Percentiles rank a stretch among this genome's conserved stretches.
phyloP scores from a whole-genome alignment of 805 yeast genomes.

The Teunomyces lycoperdinae region DNA sequence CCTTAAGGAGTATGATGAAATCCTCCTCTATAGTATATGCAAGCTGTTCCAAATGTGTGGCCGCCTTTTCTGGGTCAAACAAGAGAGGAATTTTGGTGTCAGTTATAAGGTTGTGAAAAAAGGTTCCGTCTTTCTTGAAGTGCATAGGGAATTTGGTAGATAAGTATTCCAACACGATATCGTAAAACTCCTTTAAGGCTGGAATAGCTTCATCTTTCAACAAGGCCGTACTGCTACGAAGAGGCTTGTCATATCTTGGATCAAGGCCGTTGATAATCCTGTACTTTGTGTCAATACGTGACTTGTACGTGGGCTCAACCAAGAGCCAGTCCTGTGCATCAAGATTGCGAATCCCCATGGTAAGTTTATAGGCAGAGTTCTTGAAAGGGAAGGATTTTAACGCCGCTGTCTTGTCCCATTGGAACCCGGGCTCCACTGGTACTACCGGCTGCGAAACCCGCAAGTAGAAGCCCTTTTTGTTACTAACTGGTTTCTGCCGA shows the following conservation, averaged over 20 bases:
- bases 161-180: slow-evolving; percentile 28
- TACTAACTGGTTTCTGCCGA: not conserved
- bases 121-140: slow-evolving; percentile 18
- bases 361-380: slow-evolving; percentile 55
- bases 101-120: slow-evolving; percentile 22
- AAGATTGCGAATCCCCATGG: slow-evolving; percentile 51
- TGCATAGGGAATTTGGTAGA: slow-evolving; percentile 39
- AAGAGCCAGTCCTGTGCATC: slow-evolving; percentile 41
- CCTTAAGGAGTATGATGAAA: slow-evolving; percentile 37
- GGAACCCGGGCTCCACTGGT: slow-evolving; percentile 21
- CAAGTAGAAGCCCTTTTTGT: not conserved
- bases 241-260: slow-evolving; percentile 29
- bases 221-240: slow-evolving; percentile 29
- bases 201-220: slow-evolving; percentile 29
- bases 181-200: slow-evolving; percentile 37
- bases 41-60: slow-evolving; percentile 20
- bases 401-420: slow-evolving; percentile 24
- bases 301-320: slow-evolving; percentile 33
- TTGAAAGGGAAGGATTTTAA: slow-evolving; percentile 51
- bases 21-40: slow-evolving; percentile 39
- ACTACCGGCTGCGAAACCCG: not conserved
- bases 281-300: slow-evolving; percentile 23
- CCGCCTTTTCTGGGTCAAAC: slow-evolving; percentile 9
- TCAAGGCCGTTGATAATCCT: slow-evolving; percentile 30
- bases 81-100: slow-evolving; percentile 19